phyloP scores from a whole-genome alignment of 495 filamentous ascomycete genomes.

The Cercophora newfieldiana region DNA sequence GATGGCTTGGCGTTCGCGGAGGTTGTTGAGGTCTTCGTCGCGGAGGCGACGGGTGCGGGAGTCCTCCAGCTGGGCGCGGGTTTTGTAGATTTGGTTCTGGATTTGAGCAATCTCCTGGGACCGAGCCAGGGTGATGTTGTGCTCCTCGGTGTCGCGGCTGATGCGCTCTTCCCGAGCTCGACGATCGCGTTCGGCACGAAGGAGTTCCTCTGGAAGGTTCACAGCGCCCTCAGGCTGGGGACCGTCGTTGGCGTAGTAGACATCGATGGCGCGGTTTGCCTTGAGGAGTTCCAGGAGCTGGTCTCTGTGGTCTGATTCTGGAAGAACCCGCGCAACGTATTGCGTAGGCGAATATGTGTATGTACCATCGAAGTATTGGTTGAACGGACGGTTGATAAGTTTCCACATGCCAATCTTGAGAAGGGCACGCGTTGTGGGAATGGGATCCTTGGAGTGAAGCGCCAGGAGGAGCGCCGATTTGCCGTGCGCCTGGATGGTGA shows the following conservation, averaged over 20 bases:
- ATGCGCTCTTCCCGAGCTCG: constrained; percentile 39
- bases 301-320: constrained; percentile 31
- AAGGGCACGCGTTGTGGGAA: constrained; percentile 44
- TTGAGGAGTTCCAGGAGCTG: constrained; percentile 43
- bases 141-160: constrained; percentile 39
- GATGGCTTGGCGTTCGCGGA: constrained; percentile 34
- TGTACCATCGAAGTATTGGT: constrained; percentile 44
- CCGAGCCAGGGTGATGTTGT: constrained; percentile 37
- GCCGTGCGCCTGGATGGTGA: constrained; percentile 43
- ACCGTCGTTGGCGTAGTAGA: constrained; percentile 49
- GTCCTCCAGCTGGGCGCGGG: constrained; percentile 48
- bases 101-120: constrained; percentile 44
- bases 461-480: constrained; percentile 49
- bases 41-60: constrained; percentile 38
- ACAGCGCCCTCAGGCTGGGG: constrained; percentile 47
- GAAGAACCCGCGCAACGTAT: constrained; percentile 41
- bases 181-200: constrained; percentile 46
- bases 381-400: constrained; percentile 44
- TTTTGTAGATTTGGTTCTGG: constrained; percentile 44
- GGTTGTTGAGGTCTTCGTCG: constrained; percentile 37
- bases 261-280: constrained; percentile 45
- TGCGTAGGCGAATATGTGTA: constrained; percentile 49
- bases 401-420: constrained; percentile 50
- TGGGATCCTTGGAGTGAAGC: constrained; percentile 43
- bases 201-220: constrained; percentile 46